phyloP scores from a whole-genome alignment of 1,284 basidiomycete species.

The Cryptococcus floricola region DNA sequence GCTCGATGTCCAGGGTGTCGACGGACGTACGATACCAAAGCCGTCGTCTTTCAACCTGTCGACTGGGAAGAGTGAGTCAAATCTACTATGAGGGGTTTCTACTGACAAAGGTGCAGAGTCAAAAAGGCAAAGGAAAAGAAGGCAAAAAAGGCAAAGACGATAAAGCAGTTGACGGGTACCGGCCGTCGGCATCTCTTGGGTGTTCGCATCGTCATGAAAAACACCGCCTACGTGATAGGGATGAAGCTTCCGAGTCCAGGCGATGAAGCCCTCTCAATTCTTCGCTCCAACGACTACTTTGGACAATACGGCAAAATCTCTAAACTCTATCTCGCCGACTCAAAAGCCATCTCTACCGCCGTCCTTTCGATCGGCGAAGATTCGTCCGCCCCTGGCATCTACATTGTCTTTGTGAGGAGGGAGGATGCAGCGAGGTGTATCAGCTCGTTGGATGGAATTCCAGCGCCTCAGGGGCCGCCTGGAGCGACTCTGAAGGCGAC shows the following conservation, averaged over 20 bases:
- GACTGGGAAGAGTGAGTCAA: constrained; percentile 84
- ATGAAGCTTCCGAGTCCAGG: constrained; percentile 65
- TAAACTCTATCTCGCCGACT: constrained; percentile 90
- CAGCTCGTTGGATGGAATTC: constrained; percentile 83
- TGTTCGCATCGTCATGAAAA: constrained; percentile 93
- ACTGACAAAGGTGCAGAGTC: constrained; percentile 58
- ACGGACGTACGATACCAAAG: constrained; percentile 86
- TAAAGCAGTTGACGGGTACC: constrained; percentile 87
- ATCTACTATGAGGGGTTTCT: neutral
- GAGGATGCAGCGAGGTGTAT: constrained; percentile 95
- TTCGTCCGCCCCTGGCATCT: constrained; percentile 65
- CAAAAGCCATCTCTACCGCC: constrained; percentile 41
- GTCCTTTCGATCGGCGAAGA: constrained; percentile 51
- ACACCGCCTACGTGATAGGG: constrained; percentile 93
- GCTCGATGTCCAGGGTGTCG: constrained; percentile 96
- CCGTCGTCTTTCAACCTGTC: constrained; percentile 93
- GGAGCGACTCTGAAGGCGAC: constrained; percentile 82
- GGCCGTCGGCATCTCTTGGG: constrained; percentile 86
- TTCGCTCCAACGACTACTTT: constrained; percentile 95
- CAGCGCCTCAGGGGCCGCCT: constrained; percentile 70
- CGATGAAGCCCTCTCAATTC: constrained; percentile 90
- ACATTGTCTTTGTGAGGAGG: constrained; percentile 91
- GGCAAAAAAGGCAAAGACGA: constrained; percentile 89
- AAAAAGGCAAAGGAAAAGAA: constrained; percentile 94
- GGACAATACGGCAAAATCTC: constrained; percentile 98